Percentiles rank a stretch among this genome's conserved stretches.
phyloP scores from a whole-genome alignment of 441 rosid species.

The Gossypium aridum region DNA sequence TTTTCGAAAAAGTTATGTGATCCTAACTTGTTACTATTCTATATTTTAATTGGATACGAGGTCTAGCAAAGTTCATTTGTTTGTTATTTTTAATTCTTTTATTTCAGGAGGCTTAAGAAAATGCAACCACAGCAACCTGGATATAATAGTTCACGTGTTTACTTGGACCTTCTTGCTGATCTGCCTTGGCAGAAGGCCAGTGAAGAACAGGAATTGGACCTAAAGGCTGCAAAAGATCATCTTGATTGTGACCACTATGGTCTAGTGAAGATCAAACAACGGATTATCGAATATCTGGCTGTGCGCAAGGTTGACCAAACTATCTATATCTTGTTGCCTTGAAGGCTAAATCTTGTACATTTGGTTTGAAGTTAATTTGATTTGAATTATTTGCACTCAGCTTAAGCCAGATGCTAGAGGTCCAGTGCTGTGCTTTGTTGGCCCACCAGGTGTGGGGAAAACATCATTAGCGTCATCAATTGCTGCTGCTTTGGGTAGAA shows the following conservation, averaged over 20 bases:
- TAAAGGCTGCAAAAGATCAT: conserved; percentile 88
- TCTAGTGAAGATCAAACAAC: conserved; percentile 85
- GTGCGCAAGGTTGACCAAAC: conserved; percentile 76
- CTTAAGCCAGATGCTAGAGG: conserved; percentile 99
- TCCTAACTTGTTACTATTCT: neutral
- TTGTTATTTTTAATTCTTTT: neutral
- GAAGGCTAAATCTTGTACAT: conserved; percentile 12
- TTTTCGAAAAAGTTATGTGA: neutral
- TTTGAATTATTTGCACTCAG: conserved; percentile 43
- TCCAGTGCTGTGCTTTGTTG: conserved; percentile 95
- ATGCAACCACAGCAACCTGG: conserved; percentile 99
- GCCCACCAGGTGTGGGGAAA: conserved; percentile 99
- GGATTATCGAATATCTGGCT: conserved; percentile 96
- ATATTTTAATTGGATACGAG: conserved; percentile 3
- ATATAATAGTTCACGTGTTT: conserved; percentile 92
- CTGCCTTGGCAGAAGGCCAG: conserved; percentile 95
- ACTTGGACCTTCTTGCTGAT: conserved; percentile 97
- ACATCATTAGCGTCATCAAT: conserved; percentile 96
- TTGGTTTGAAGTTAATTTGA: conserved; percentile 18
- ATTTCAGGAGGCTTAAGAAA: conserved; percentile 88
- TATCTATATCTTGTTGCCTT: conserved; percentile 16
- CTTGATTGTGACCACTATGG: conserved; percentile 97
- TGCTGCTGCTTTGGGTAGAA: conserved; percentile 91
- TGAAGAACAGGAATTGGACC: conserved; percentile 79
- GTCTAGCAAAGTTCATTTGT: neutral